These are phyloP conservation scores for Haplographium delicatum DNA, from an alignment of 495 filamentous ascomycete species.

Conservation along the genomic window DNA sequence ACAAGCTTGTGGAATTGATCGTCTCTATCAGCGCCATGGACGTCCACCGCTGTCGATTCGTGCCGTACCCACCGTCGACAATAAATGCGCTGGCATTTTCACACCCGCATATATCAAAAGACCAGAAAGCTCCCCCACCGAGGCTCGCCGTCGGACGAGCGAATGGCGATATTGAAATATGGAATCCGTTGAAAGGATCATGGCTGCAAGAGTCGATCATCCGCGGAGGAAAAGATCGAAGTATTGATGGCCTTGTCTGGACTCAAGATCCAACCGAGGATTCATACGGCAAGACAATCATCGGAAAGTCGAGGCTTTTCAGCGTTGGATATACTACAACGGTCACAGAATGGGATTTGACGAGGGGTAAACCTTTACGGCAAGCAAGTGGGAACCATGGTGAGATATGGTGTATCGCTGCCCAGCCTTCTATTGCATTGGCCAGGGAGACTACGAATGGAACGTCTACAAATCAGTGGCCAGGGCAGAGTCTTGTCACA, in stretches of 20 bases:
- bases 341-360: slow-evolving; percentile 92
- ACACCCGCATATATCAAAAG: slow-evolving; percentile 60
- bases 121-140: slow-evolving; percentile 39
- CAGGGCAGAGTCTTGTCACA: slow-evolving; percentile 70
- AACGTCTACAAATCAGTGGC: slow-evolving; percentile 20
- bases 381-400: slow-evolving; percentile 90
- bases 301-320: slow-evolving; percentile 81
- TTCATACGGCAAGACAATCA: slow-evolving; percentile 49
- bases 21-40: slow-evolving; percentile 57
- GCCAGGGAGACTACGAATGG: slow-evolving; percentile 28
- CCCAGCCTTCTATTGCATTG: slow-evolving; percentile 62
- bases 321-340: slow-evolving; percentile 91
- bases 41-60: slow-evolving; percentile 94
- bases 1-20: slow-evolving; percentile 1
- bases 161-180: slow-evolving; percentile 97
- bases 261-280: slow-evolving; percentile 78
- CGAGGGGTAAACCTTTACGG: slow-evolving; percentile 64
- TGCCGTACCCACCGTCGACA: slow-evolving; percentile 86
- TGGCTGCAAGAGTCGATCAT: slow-evolving; percentile 91
- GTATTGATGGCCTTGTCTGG: slow-evolving; percentile 89
- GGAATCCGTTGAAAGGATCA: slow-evolving; percentile 80
- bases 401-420: slow-evolving; percentile 92
- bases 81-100: slow-evolving; percentile 96
- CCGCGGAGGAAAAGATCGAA: slow-evolving; percentile 76
- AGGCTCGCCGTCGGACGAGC: slow-evolving; percentile 86